Evolutionary conservation across 352 stramenopile species (phyloP).

Genomic region (Globisporangium paddicum): DNA sequence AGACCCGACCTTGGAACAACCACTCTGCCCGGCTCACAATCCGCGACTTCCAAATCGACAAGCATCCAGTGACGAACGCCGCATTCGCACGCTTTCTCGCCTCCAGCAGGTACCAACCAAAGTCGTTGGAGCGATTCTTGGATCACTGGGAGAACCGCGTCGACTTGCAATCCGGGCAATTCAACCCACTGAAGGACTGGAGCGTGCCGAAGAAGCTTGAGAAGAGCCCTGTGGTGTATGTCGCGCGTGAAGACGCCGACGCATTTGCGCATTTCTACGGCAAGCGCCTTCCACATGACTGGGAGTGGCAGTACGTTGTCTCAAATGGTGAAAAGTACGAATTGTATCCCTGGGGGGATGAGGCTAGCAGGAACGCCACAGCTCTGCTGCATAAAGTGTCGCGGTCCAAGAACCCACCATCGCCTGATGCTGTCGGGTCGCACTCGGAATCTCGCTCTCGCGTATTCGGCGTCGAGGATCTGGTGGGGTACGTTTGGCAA

Average conservation of each 20-base stretch:
- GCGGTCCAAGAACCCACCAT: slow-evolving; percentile 35
- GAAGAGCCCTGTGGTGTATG: slow-evolving; percentile 69
- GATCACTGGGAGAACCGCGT: slow-evolving; percentile 60
- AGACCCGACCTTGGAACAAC: slow-evolving; percentile 73
- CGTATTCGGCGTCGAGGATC: slow-evolving; percentile 56
- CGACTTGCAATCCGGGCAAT: neutral
- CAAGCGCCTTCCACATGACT: slow-evolving; percentile 75
- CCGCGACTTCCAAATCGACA: slow-evolving; percentile 70
- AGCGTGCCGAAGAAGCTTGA: slow-evolving; percentile 35
- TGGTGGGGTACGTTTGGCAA: slow-evolving; percentile 83
- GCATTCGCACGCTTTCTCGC: slow-evolving; percentile 58
- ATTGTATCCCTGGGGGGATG: slow-evolving; percentile 54
- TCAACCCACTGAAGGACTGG: slow-evolving; percentile 33
- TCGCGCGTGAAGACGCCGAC: slow-evolving; percentile 65
- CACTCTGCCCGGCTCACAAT: slow-evolving; percentile 58
- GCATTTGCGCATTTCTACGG: slow-evolving; percentile 65
- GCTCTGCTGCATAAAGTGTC: slow-evolving; percentile 19
- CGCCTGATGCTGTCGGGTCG: slow-evolving; percentile 42
- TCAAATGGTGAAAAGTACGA: slow-evolving; percentile 61
- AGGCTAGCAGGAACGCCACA: slow-evolving; percentile 14
- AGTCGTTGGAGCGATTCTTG: slow-evolving; percentile 58
- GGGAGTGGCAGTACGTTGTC: slow-evolving; percentile 86
- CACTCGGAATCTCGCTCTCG: slow-evolving; percentile 40
- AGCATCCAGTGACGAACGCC: slow-evolving; percentile 72
- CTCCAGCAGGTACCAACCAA: slow-evolving; percentile 48